These are phyloP conservation scores for Alternaria atra DNA, from an alignment of 2,329 filamentous ascomycete genomes.

Conservation along the genomic window DNA sequence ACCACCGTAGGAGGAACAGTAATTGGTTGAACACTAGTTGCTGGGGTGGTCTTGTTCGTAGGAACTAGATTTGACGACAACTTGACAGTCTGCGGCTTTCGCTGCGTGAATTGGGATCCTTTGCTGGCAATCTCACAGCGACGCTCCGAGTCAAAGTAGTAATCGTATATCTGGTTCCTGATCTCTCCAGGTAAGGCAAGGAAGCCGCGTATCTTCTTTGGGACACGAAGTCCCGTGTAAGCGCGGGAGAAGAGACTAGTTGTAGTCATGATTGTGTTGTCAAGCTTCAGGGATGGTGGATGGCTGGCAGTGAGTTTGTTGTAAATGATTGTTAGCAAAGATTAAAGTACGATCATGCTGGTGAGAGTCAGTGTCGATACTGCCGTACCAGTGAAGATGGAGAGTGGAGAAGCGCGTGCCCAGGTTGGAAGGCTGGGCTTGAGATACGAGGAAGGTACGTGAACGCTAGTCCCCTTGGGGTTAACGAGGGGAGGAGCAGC, in stretches of 20 bases:
- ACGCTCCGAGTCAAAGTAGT: constrained; percentile 42
- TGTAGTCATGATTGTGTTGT: constrained; percentile 1
- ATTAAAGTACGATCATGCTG: not conserved
- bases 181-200: constrained; percentile 59
- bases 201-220: constrained; percentile 39
- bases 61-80: constrained; percentile 14
- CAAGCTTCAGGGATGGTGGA: not conserved
- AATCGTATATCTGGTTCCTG: constrained; percentile 58
- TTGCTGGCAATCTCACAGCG: constrained; percentile 38
- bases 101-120: constrained; percentile 17
- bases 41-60: not conserved
- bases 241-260: constrained; percentile 23
- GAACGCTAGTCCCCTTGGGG: constrained; percentile 6
- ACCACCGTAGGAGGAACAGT: constrained; percentile 8
- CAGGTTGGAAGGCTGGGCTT: too few relatives aligned
- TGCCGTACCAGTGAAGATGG: not conserved
- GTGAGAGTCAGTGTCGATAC: not conserved
- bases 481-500: constrained; percentile 16
- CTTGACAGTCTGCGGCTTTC: constrained; percentile 21
- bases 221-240: constrained; percentile 6
- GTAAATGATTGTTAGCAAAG: not conserved
- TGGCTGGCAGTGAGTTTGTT: not conserved
- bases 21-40: not conserved
- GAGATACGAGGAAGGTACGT: not conserved
- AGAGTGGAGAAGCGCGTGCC: not conserved